These are phyloP conservation scores for Globisporangium heterothallicum DNA, from an alignment of 352 stramenopile genomes.

Conservation along the genomic window DNA sequence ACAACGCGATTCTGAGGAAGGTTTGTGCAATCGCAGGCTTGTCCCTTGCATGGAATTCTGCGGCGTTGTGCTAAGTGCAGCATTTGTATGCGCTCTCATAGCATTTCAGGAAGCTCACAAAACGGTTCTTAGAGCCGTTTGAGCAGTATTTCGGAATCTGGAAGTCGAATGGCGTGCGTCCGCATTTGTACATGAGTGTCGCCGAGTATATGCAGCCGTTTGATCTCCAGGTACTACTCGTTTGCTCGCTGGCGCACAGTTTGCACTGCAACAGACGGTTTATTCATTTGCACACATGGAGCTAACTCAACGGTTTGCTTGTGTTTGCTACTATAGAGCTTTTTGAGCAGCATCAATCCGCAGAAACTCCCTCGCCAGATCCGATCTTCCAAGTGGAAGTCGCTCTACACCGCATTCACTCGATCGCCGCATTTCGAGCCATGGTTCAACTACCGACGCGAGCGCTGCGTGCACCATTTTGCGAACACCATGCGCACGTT, in stretches of 20 bases:
- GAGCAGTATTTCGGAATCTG: constrained; percentile 85
- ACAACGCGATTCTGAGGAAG: constrained; percentile 79
- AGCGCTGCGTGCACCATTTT: constrained; percentile 68
- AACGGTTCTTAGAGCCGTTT: constrained; percentile 83
- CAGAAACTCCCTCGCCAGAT: constrained; percentile 54
- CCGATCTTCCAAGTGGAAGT: constrained; percentile 58
- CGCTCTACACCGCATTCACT: constrained; percentile 69
- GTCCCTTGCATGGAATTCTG: background rate
- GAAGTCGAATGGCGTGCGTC: constrained; percentile 44
- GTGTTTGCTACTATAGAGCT: constrained; percentile 19
- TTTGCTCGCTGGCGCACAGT: no score
- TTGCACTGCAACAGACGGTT: no score
- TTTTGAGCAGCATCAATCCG: constrained; percentile 52
- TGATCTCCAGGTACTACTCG: constrained; percentile 28
- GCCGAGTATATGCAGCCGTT: constrained; percentile 78
- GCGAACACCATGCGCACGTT: constrained; percentile 46
- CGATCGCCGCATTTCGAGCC: constrained; percentile 66
- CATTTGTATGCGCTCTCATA: constrained; percentile 11
- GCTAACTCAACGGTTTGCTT: background rate
- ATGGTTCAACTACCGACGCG: constrained; percentile 68
- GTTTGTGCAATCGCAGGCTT: constrained; percentile 17
- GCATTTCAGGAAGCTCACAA: constrained; percentile 84
- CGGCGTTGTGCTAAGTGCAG: background rate
- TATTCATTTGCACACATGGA: no score
- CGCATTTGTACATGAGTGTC: constrained; percentile 65